Conservation (phyloP, 192 early-diverging fungal genomes). For the Funneliformis geosporum region DNA sequence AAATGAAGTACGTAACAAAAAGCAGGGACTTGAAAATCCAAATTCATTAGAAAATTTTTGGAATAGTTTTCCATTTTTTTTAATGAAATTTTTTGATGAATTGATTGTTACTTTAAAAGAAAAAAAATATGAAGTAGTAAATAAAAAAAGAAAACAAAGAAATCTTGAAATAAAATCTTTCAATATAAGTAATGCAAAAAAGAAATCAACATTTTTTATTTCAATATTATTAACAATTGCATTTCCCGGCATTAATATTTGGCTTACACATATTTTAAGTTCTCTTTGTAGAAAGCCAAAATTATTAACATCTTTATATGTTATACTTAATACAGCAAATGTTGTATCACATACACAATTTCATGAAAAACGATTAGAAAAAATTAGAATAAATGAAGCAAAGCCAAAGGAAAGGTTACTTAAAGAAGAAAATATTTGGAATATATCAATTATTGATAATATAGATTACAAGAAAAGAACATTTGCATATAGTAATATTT, state of each 20-base stretch:
- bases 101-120: not conserved
- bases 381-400: no score
- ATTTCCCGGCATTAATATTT: not conserved
- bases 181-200: not conserved
- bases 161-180: not conserved
- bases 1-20: not conserved
- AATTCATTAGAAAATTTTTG: not conserved
- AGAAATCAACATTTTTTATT: constrained; percentile 1
- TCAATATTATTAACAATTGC: constrained; percentile 1
- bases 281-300: not conserved
- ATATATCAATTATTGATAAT: no score
- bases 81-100: constrained; percentile 1
- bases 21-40: not conserved
- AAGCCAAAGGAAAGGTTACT: no score
- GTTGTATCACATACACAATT: not conserved
- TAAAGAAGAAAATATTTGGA: no score
- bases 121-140: constrained; percentile 3
- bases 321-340: not conserved
- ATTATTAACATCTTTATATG: not conserved
- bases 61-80: not conserved
- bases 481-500: no score
- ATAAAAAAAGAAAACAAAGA: constrained; percentile 22
- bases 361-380: not conserved
- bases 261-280: constrained; percentile 2
- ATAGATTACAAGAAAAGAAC: no score